Evolutionary conservation across 768 basidiomycete species (phyloP).

Genomic region (Amanita molliuscula): DNA sequence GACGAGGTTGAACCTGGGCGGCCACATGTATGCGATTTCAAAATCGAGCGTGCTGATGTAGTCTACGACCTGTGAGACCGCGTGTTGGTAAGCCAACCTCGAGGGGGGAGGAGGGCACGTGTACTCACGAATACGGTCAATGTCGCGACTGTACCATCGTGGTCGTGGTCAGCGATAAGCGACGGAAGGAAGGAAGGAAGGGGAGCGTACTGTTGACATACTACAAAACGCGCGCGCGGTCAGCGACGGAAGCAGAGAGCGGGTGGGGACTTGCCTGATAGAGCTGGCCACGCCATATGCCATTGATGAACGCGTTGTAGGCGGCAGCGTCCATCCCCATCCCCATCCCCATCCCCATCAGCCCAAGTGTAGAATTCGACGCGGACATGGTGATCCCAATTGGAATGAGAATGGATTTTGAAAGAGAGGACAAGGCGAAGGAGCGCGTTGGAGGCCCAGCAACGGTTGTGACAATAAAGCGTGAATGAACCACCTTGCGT

Average conservation of each 20-base stretch:
- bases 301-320: no score
- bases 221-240: no score
- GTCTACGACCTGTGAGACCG: neutral
- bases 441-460: neutral
- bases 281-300: no score
- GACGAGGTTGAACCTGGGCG: conserved; percentile 2
- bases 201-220: neutral
- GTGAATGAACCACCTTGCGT: no score
- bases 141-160: neutral
- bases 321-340: no score
- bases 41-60: conserved; percentile 5
- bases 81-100: neutral
- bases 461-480: no score
- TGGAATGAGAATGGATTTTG: neutral
- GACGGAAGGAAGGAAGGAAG: neutral
- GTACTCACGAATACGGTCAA: neutral
- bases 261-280: no score
- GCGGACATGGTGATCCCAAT: neutral
- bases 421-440: neutral
- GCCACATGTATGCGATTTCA: conserved; percentile 6
- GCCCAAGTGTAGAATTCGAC: neutral
- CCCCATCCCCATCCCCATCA: no score
- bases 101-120: neutral
- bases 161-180: neutral
- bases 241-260: no score